Percentiles rank a stretch among this genome's conserved stretches.
Conservation (phyloP, 2,329 filamentous ascomycete genomes). For the Aspergillus nomiae region DNA sequence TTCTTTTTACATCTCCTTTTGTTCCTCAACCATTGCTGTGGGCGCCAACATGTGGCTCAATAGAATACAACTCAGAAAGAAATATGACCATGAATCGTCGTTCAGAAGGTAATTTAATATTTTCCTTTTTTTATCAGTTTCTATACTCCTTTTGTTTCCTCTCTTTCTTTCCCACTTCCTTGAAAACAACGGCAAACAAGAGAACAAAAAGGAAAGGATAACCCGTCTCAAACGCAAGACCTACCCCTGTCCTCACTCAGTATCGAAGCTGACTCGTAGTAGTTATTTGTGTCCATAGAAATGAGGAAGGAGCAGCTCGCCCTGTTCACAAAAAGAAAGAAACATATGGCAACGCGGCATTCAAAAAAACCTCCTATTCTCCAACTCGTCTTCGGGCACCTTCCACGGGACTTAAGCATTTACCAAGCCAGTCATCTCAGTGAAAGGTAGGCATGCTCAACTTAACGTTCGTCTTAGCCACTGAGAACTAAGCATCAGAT, state of each 20-base stretch:
- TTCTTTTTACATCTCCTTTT: neutral
- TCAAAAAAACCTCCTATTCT: neutral
- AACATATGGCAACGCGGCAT: neutral
- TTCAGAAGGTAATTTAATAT: neutral
- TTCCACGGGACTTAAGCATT: neutral
- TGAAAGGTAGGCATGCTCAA: neutral
- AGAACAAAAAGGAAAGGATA: neutral
- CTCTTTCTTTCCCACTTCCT: neutral
- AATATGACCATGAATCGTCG: neutral
- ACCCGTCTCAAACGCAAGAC: neutral
- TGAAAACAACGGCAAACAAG: neutral
- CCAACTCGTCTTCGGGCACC: neutral
- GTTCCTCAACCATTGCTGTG: neutral
- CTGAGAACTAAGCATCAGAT: neutral
- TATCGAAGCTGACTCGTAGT: neutral
- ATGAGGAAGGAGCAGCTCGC: neutral
- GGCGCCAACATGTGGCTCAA: neutral
- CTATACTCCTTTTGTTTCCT: slow-evolving; percentile 2
- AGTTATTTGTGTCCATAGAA: neutral
- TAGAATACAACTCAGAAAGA: neutral
- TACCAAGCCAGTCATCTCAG: neutral
- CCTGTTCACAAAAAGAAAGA: neutral
- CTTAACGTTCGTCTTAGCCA: neutral
- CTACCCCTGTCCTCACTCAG: neutral
- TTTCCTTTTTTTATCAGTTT: neutral